Conservation (phyloP, 208 protist species). For the Strigomonas culicis region DNA sequence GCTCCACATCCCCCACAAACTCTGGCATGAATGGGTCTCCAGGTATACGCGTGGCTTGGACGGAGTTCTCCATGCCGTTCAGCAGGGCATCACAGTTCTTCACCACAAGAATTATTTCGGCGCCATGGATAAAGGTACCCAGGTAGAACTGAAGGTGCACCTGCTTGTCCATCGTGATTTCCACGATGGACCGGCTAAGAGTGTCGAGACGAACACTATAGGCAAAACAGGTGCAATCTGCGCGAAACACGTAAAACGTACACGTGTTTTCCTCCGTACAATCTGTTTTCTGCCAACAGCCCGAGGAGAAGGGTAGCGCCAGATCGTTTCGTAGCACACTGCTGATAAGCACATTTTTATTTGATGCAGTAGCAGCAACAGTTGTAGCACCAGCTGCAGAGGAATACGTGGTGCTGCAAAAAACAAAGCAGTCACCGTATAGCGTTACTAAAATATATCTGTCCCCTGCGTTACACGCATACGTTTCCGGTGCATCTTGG, state of each 20-base stretch:
- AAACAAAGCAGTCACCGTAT: background rate
- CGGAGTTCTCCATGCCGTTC: background rate
- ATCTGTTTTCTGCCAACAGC: background rate
- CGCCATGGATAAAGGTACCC: background rate
- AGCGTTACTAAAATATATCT: too few relatives aligned
- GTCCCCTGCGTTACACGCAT: too few relatives aligned
- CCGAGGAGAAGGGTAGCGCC: constrained; percentile 6
- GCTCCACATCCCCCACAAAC: too few relatives aligned
- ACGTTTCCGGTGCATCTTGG: too few relatives aligned
- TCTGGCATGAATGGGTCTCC: too few relatives aligned
- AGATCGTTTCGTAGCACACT: constrained; percentile 11
- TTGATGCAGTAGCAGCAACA: background rate
- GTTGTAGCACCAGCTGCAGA: background rate
- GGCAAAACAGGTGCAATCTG: constrained; percentile 4
- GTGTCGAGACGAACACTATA: too few relatives aligned
- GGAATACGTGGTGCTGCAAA: background rate
- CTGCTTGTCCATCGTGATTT: constrained; percentile 11
- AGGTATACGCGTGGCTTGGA: background rate
- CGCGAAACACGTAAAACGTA: constrained; percentile 1
- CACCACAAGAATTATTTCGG: background rate
- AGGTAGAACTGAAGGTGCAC: constrained; percentile 6
- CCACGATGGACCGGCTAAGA: too few relatives aligned
- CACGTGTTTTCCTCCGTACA: background rate
- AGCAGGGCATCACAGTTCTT: background rate
- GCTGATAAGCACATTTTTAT: too few relatives aligned